Evolutionary conservation across 1,284 basidiomycete genomes (phyloP).

Genomic region (Cerioporus squamosus): DNA sequence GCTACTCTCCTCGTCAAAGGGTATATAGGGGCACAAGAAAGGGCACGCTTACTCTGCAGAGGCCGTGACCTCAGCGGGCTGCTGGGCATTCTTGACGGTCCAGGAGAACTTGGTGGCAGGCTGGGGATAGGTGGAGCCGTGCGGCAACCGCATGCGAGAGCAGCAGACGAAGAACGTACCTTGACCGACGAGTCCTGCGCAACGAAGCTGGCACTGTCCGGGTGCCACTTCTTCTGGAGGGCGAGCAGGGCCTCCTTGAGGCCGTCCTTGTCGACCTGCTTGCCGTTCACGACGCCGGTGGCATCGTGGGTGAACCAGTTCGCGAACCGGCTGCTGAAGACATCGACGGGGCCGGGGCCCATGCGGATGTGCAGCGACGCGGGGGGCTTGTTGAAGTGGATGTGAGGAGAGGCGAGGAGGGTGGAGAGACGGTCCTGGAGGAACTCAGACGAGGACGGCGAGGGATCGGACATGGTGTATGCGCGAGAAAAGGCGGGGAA

Average conservation of each 20-base stretch:
- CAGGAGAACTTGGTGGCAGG: constrained; percentile 24
- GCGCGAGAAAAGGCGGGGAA: constrained; percentile 4
- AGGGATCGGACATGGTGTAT: constrained; percentile 15
- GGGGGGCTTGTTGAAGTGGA: constrained; percentile 32
- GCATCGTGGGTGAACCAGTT: constrained; percentile 34
- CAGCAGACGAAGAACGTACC: not conserved
- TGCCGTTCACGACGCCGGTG: constrained; percentile 28
- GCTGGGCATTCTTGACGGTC: constrained; percentile 20
- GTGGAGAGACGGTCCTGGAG: constrained; percentile 30
- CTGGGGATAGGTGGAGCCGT: not conserved
- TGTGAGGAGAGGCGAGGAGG: constrained; percentile 35
- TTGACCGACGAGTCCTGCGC: constrained; percentile 10
- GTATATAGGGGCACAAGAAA: not conserved
- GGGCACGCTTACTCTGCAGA: constrained; percentile 26
- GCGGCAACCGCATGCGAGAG: not conserved
- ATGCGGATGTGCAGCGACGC: constrained; percentile 21
- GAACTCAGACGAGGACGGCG: constrained; percentile 26
- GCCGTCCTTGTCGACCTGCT: constrained; percentile 31
- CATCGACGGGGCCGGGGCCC: constrained; percentile 36
- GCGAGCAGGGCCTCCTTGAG: constrained; percentile 32
- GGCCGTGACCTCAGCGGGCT: constrained; percentile 19
- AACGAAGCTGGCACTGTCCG: constrained; percentile 24
- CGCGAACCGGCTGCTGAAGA: constrained; percentile 36
- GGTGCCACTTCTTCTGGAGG: constrained; percentile 34
- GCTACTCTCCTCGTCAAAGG: constrained; percentile 5